Conservation (phyloP, 768 basidiomycete genomes). For the Cystobasidium ongulense region DNA sequence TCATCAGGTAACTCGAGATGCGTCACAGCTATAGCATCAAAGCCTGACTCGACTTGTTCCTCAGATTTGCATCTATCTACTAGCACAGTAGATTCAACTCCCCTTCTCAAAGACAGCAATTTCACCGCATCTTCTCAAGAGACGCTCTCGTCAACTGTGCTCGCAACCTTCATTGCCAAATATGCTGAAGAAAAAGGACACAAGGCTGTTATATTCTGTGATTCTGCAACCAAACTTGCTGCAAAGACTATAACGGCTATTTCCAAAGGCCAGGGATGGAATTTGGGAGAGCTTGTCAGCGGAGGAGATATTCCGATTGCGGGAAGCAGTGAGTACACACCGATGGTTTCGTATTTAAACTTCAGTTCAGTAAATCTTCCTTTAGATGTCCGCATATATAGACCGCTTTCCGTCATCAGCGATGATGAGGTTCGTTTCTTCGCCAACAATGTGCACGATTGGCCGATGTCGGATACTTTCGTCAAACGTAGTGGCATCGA, state of each 20-base stretch:
- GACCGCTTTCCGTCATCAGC: slow-evolving; percentile 13
- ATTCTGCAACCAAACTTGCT: slow-evolving; percentile 33
- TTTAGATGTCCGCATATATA: slow-evolving; percentile 11
- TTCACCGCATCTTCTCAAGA: slow-evolving; percentile 32
- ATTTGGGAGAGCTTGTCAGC: slow-evolving; percentile 33
- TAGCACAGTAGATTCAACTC: not conserved
- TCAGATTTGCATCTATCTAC: not conserved
- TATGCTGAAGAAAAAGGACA: slow-evolving; percentile 8
- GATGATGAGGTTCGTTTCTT: slow-evolving; percentile 19
- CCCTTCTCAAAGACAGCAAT: not conserved
- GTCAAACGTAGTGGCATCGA: slow-evolving; percentile 33
- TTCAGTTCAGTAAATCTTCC: not conserved
- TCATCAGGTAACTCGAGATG: slow-evolving; percentile 22
- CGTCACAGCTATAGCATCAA: not conserved
- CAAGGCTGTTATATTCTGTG: slow-evolving; percentile 30
- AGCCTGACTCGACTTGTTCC: not conserved
- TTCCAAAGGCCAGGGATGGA: slow-evolving; percentile 31
- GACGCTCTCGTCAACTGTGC: slow-evolving; percentile 20
- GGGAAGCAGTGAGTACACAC: slow-evolving; percentile 25
- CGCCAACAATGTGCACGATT: not conserved
- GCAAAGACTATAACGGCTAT: slow-evolving; percentile 27
- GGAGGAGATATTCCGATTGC: slow-evolving; percentile 14
- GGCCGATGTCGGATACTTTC: not conserved
- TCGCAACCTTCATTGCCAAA: slow-evolving; percentile 12
- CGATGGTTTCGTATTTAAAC: slow-evolving; percentile 25